Evolutionary conservation across 306 rosid genomes (phyloP), one percentile per base, ranked within the genome.

Genomic region (Trifolium repens): DNA sequence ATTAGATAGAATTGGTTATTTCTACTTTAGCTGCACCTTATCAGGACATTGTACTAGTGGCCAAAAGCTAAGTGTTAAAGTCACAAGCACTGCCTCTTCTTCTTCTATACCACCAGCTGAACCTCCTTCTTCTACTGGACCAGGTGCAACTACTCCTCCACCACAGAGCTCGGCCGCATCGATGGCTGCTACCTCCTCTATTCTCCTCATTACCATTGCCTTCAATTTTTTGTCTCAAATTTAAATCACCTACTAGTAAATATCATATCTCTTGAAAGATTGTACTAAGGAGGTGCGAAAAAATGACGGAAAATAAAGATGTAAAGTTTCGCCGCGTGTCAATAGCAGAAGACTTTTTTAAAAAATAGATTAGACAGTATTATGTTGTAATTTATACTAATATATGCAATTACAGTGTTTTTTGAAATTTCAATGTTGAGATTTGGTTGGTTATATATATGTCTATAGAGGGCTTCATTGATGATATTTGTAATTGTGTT

Each of bases 51-150:
- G 94, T 76, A 13, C 5, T 32, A 16, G 60, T 30, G 89, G 91
- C 26, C 94, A 87, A 64, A 87, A 87, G 86, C 50, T 89, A 26
- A 79, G 71, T 40, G 19, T 90, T 52, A 46, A 67, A 43, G 75
- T 85, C 65, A 59, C 30, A 17, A 30, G 17, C 35, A 32, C 35
- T 32, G 5, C 35, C 35, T 32, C 35, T 32, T 32, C 4, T 54
- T 9, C 60, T 4, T 54, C 60, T 54, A 10, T 16, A 16, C 12
- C 17, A 16, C 27, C 76, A 52, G 63, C 62, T 5, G 30, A 2
- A 11, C 8, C n/a, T 15, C 27, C 74, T 24, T 24, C 80, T 22
- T 24, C 53, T 49, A 9, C 80, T 15, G 19, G 6, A 32, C 2
- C 74, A 27, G 9, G 43, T 46, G 43, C 44, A 4, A 70, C 30